These are phyloP conservation scores for Aspergillus mulundensis DNA, from an alignment of 495 filamentous ascomycete species.

Conservation along the genomic window DNA sequence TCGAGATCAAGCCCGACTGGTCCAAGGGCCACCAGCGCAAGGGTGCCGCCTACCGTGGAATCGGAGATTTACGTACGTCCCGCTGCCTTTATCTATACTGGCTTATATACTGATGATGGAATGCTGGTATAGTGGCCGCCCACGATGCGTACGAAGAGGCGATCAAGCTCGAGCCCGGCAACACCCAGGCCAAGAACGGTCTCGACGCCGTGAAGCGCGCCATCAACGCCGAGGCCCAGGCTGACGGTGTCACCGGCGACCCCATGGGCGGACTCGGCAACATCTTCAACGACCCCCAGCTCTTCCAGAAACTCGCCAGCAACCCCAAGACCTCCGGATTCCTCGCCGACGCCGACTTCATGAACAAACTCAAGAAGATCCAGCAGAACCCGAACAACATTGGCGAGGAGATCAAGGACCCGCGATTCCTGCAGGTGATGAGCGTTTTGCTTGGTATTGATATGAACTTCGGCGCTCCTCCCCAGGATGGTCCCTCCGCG, in stretches of 20 bases:
- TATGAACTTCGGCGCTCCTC: slow-evolving; percentile 72
- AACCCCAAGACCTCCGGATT: slow-evolving; percentile 90
- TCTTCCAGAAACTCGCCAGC: slow-evolving; percentile 82
- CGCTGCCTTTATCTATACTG: not conserved
- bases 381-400: slow-evolving; percentile 76
- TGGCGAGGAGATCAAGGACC: slow-evolving; percentile 79
- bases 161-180: slow-evolving; percentile 83
- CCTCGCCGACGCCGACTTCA: slow-evolving; percentile 83
- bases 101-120: no score
- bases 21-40: slow-evolving; percentile 92
- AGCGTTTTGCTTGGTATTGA: slow-evolving; percentile 91
- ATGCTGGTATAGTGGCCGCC: slow-evolving; percentile 56
- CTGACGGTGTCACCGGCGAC: slow-evolving; percentile 63
- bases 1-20: slow-evolving; percentile 95
- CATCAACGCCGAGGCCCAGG: slow-evolving; percentile 73
- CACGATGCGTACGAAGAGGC: slow-evolving; percentile 88
- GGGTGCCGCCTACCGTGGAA: slow-evolving; percentile 83
- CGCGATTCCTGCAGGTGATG: slow-evolving; percentile 88
- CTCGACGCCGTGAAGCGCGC: slow-evolving; percentile 77
- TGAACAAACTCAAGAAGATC: slow-evolving; percentile 79
- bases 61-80: slow-evolving; percentile 69
- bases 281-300: slow-evolving; percentile 89
- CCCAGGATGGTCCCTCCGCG: slow-evolving; percentile 41
- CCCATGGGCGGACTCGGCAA: slow-evolving; percentile 72
- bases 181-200: slow-evolving; percentile 88